Evolutionary conservation across 2,329 filamentous ascomycete species (phyloP).

Genomic region (Cladosporium sp.): DNA sequence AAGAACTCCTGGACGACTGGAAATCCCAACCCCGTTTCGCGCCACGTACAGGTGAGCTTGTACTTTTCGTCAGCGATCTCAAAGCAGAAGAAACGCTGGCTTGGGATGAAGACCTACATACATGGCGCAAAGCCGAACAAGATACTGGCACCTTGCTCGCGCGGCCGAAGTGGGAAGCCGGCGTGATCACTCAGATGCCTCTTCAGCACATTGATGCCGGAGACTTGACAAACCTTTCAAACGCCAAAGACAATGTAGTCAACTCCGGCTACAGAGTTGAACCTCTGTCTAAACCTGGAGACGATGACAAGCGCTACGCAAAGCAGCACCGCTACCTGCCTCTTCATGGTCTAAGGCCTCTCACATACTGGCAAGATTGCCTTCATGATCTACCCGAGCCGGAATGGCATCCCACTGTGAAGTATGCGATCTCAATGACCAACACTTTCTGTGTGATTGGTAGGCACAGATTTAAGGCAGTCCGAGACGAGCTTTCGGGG

Average conservation of each 20-base stretch:
- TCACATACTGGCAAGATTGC: constrained; percentile 56
- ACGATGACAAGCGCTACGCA: constrained; percentile 52
- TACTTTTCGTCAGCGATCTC: constrained; percentile 52
- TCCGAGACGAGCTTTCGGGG: constrained; percentile 42
- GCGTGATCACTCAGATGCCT: constrained; percentile 57
- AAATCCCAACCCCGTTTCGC: constrained; percentile 47
- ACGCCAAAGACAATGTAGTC: constrained; percentile 48
- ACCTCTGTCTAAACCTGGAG: constrained; percentile 53
- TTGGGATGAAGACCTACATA: constrained; percentile 34
- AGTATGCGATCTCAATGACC: constrained; percentile 55
- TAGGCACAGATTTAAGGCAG: constrained; percentile 55
- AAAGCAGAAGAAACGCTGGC: constrained; percentile 34
- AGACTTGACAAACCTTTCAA: constrained; percentile 49
- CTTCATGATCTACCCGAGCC: constrained; percentile 45
- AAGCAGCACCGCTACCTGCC: constrained; percentile 59
- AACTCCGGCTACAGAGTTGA: constrained; percentile 61
- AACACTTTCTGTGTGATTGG: constrained; percentile 57
- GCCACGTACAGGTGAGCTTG: constrained; percentile 59
- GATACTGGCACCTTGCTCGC: constrained; percentile 21
- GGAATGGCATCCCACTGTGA: constrained; percentile 56
- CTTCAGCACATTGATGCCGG: constrained; percentile 45
- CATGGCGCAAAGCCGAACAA: constrained; percentile 22
- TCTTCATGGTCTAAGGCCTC: constrained; percentile 57
- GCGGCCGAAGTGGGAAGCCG: constrained; percentile 58
- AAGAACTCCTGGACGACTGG: constrained; percentile 44